These are phyloP conservation scores for Pseudoscleropodium purum DNA, from an alignment of 225 moss, liverwort and hornwort species.

Conservation along the genomic window DNA sequence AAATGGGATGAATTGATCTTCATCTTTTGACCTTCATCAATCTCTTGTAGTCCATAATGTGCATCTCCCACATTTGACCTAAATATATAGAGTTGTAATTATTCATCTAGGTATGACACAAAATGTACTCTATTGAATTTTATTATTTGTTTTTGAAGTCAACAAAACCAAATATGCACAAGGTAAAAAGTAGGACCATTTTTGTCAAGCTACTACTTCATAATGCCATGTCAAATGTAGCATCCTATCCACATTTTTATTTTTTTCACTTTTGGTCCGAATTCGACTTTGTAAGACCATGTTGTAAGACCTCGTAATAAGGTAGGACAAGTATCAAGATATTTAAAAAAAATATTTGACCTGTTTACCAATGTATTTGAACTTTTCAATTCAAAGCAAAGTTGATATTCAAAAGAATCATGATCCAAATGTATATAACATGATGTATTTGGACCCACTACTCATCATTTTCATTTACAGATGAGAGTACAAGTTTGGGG, in stretches of 20 bases:
- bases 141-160: background rate
- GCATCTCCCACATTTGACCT: no score
- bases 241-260: background rate
- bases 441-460: background rate
- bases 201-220: background rate
- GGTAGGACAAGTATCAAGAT: background rate
- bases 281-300: background rate
- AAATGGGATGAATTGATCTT: no score
- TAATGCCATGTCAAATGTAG: background rate
- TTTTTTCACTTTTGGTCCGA: background rate
- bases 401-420: no score
- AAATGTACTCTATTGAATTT: background rate
- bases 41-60: rapidly evolving
- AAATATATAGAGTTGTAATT: background rate
- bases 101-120: no score
- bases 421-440: background rate
- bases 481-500: background rate
- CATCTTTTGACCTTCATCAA: background rate
- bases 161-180: background rate
- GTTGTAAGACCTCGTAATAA: background rate
- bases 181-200: background rate
- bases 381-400: background rate
- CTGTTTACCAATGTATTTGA: background rate
- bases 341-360: background rate
- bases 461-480: background rate